These are phyloP conservation scores for Aspergillus nanangensis DNA, from an alignment of 495 filamentous ascomycete species.

Conservation along the genomic window DNA sequence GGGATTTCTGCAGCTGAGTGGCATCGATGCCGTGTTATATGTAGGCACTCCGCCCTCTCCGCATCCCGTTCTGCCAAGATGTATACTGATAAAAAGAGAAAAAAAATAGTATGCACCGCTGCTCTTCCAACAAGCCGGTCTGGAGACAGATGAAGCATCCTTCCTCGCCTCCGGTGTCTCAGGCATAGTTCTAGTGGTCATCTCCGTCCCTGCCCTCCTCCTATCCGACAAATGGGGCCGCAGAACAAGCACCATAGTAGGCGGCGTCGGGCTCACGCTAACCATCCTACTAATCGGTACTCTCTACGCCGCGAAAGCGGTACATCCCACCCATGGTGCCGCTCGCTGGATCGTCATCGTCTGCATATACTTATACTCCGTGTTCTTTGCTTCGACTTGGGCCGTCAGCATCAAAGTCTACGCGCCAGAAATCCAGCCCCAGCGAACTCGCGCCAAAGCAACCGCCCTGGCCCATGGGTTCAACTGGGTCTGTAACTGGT, in stretches of 20 bases:
- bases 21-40: constrained; percentile 43
- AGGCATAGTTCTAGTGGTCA: constrained; percentile 39
- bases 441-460: constrained; percentile 43
- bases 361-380: constrained; percentile 28
- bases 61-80: background rate
- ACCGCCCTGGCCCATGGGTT: constrained; percentile 37
- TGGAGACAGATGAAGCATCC: constrained; percentile 35
- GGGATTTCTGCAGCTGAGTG: constrained; percentile 35
- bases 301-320: constrained; percentile 42
- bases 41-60: constrained; percentile 23
- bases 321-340: constrained; percentile 34
- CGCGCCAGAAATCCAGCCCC: constrained; percentile 49
- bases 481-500: constrained; percentile 53
- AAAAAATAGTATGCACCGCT: constrained; percentile 40
- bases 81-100: background rate
- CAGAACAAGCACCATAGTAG: constrained; percentile 46
- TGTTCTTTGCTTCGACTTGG: constrained; percentile 41
- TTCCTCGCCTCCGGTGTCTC: constrained; percentile 49
- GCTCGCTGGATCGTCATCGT: constrained; percentile 46
- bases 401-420: constrained; percentile 47
- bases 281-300: constrained; percentile 43
- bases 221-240: constrained; percentile 56
- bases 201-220: constrained; percentile 45
- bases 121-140: constrained; percentile 46
- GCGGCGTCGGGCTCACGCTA: constrained; percentile 40